phyloP scores from a whole-genome alignment of 108 stramenopile species.

The Craspedostauros australis region DNA sequence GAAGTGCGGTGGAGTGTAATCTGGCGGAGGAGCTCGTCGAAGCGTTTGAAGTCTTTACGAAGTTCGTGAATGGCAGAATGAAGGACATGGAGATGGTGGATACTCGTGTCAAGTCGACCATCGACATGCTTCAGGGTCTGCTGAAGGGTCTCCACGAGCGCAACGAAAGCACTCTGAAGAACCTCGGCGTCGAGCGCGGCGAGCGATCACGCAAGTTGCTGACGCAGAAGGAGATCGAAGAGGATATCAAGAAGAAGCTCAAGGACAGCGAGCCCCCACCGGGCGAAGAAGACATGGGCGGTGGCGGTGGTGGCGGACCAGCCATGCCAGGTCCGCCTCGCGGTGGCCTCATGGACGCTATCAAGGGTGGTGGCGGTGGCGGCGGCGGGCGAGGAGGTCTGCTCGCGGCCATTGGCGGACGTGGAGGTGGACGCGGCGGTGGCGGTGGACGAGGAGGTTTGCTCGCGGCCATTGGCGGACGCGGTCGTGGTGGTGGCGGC shows the following conservation, averaged over 20 bases:
- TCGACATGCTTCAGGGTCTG: slow-evolving; percentile 26
- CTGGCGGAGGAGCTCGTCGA: slow-evolving; percentile 36
- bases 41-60: slow-evolving; percentile 23
- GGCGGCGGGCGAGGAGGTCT: slow-evolving; percentile 9
- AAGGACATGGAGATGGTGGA: slow-evolving; percentile 25
- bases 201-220: slow-evolving; percentile 33
- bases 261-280: slow-evolving; percentile 13
- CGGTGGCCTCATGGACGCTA: slow-evolving; percentile 19
- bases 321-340: slow-evolving; percentile 22
- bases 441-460: slow-evolving; percentile 13
- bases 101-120: slow-evolving; percentile 37
- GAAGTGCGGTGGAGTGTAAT: slow-evolving; percentile 36
- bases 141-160: slow-evolving; percentile 30
- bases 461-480: slow-evolving; percentile 6
- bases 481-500: slow-evolving; percentile 4
- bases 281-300: slow-evolving; percentile 11
- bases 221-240: slow-evolving; percentile 22
- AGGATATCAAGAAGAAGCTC: slow-evolving; percentile 38
- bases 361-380: slow-evolving; percentile 6
- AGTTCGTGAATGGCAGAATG: slow-evolving; percentile 31
- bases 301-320: slow-evolving; percentile 16
- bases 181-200: slow-evolving; percentile 20
- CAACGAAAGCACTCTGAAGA: slow-evolving; percentile 29
- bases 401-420: slow-evolving; percentile 1
- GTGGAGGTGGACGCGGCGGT: slow-evolving; percentile 23